Evolutionary conservation across 139 green algal species (phyloP), one percentile per base, ranked within the genome.

Genomic region (Pseudopediastrum boryanum): DNA sequence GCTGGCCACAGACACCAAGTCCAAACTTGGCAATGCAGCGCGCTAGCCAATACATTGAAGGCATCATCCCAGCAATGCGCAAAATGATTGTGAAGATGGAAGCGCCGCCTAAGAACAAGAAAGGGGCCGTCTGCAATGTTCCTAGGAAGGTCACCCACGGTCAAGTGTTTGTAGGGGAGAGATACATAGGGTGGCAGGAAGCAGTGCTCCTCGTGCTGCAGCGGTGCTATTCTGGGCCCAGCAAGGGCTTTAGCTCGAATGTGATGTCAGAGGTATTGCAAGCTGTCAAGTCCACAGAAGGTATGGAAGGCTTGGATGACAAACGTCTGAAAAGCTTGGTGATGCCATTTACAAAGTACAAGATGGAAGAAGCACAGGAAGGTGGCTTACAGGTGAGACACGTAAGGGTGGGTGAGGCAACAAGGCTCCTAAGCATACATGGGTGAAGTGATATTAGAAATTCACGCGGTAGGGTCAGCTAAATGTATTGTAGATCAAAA

Each of bases 311-410:
- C 1, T 56, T 87, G 80, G 85, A 82, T 62, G 87, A 94, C 10
- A 97, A 97, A 89, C 84, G 90, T 77, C 59, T 96, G 33, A 92
- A 94, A 81, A 81, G 85, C 56, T 42, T 88, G 63, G 90, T 91
- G 0, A 94, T 99, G 90, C 94, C 95, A 0, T 99, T 99, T 87
- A 86, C 94, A 44, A 96, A 97, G 84, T 92, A 93, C 84, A 98
- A 94, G 83, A 91, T 90, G 80, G 91, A 96, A 6, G 88, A 96
- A 70, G 92, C 93, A 3, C 36, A 80, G 0, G 74, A 76, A 29
- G 86, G 78, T 10, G 92, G 94, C n/a, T n/a, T 72, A 1, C 82
- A 93, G 87, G 89, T 90, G 71, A n/a, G n/a, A n/a, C n/a, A n/a
- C n/a, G n/a, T n/a, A n/a, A n/a, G n/a, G 50, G 79, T 2, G 54